Conservation (phyloP, 1,139 yeast genomes). For the Wickerhamomyces sp. region DNA sequence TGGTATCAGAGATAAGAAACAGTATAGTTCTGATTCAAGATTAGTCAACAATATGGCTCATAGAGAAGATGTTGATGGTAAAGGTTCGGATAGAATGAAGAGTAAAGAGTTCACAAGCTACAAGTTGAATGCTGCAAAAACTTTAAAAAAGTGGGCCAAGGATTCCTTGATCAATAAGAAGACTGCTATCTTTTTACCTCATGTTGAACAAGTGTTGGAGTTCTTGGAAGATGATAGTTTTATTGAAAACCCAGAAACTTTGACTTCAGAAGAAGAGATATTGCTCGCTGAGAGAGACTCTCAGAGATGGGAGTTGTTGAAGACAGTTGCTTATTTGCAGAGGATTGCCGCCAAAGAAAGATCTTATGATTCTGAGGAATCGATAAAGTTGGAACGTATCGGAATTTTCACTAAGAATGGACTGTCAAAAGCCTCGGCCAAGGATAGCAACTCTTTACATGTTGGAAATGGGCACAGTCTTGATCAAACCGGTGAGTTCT, state of each 20-base stretch:
- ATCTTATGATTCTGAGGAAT: slow-evolving; percentile 22
- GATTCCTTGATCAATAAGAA: slow-evolving; percentile 38
- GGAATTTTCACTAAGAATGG: slow-evolving; percentile 13
- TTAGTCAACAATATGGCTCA: slow-evolving; percentile 65
- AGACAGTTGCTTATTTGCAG: slow-evolving; percentile 64
- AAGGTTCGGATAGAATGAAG: slow-evolving; percentile 61
- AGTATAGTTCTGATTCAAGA: slow-evolving; percentile 75
- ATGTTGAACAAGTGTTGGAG: slow-evolving; percentile 46
- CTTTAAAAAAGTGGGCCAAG: slow-evolving; percentile 50
- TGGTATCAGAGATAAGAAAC: slow-evolving; percentile 82
- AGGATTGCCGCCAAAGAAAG: slow-evolving; percentile 25
- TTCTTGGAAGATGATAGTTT: slow-evolving; percentile 46
- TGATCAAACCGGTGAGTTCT: slow-evolving; percentile 1
- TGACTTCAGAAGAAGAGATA: slow-evolving; percentile 37
- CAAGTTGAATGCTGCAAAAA: slow-evolving; percentile 47
- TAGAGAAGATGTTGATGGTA: slow-evolving; percentile 68
- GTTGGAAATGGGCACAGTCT: slow-evolving; percentile 1
- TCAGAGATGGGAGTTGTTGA: slow-evolving; percentile 65
- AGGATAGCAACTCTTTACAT: slow-evolving; percentile 13
- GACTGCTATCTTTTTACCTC: slow-evolving; percentile 46
- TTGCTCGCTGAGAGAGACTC: slow-evolving; percentile 41
- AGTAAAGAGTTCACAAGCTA: slow-evolving; percentile 37
- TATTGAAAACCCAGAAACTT: slow-evolving; percentile 24
- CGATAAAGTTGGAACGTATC: slow-evolving; percentile 14
- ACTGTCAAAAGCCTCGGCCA: slow-evolving; percentile 12